Percentiles rank a stretch among this genome's conserved stretches.
phyloP scores from a whole-genome alignment of 768 basidiomycete genomes.

The Nidularia sp. region DNA sequence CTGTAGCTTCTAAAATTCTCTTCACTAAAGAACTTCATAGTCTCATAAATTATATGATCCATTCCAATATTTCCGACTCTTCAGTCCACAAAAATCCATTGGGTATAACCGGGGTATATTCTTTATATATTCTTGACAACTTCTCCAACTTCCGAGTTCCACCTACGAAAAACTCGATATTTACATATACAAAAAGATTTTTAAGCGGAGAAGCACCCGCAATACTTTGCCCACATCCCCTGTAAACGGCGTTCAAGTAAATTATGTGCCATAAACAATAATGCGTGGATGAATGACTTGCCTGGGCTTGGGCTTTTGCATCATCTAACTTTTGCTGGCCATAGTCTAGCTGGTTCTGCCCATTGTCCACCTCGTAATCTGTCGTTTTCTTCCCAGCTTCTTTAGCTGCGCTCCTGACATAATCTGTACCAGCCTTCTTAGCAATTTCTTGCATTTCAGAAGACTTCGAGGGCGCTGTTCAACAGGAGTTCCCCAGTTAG shows the following conservation, averaged over 20 bases:
- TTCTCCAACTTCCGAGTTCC: too few species aligned
- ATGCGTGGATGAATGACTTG: conserved; percentile 1
- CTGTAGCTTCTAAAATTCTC: too few species aligned
- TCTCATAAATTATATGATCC: too few species aligned
- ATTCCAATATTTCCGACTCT: too few species aligned
- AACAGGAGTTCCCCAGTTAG: neutral
- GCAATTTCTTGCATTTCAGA: conserved; percentile 5
- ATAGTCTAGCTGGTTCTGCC: conserved; percentile 6
- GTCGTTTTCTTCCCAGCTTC: conserved; percentile 19
- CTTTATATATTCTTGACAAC: too few species aligned
- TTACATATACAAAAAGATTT: neutral
- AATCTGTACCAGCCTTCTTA: conserved; percentile 13
- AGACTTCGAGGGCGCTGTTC: neutral
- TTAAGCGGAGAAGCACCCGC: conserved; percentile 14
- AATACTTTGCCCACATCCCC: conserved; percentile 22
- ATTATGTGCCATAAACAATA: neutral
- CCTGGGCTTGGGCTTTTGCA: conserved; percentile 20
- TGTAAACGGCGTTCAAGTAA: neutral
- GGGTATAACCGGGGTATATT: too few species aligned
- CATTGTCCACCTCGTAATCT: conserved; percentile 16
- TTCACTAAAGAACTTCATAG: too few species aligned
- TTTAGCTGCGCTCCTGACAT: conserved; percentile 13
- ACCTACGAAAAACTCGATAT: too few species aligned
- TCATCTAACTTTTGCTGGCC: conserved; percentile 18
- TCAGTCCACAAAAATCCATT: too few species aligned